These are phyloP conservation scores for Zalaria sp. DNA, from an alignment of 2,329 filamentous ascomycete genomes.

Conservation along the genomic window DNA sequence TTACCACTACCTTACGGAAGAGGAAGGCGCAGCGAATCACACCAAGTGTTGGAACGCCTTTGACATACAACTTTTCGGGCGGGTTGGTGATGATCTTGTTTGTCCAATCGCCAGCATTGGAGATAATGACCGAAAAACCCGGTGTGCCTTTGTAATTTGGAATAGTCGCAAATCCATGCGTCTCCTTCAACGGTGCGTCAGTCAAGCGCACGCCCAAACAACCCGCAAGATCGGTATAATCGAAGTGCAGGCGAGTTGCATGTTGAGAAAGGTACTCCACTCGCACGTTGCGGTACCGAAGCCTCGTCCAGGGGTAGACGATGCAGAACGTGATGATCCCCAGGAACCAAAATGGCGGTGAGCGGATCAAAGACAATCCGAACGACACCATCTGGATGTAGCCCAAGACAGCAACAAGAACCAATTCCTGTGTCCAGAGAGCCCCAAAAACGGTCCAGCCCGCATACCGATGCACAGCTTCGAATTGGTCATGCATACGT, in stretches of 20 bases:
- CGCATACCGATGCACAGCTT: constrained; percentile 55
- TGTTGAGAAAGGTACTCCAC: constrained; percentile 57
- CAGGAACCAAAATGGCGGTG: constrained; percentile 54
- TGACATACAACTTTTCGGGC: constrained; percentile 50
- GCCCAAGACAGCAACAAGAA: constrained; percentile 35
- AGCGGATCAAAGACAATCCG: constrained; percentile 26
- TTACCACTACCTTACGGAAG: constrained; percentile 50
- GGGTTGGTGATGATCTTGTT: constrained; percentile 45
- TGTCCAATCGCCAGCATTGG: constrained; percentile 66
- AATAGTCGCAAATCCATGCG: constrained; percentile 65
- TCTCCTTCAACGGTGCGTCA: constrained; percentile 50
- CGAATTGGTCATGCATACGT: constrained; percentile 54
- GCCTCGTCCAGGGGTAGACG: constrained; percentile 57
- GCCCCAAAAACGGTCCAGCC: constrained; percentile 55
- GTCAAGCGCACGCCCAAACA: constrained; percentile 40
- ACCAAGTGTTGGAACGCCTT: constrained; percentile 52
- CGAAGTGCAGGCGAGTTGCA: constrained; percentile 57
- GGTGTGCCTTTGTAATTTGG: constrained; percentile 37
- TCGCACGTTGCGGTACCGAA: constrained; percentile 52
- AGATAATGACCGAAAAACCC: constrained; percentile 56
- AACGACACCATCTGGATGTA: constrained; percentile 17
- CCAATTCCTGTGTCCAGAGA: constrained; percentile 50
- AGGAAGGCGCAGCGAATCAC: constrained; percentile 54
- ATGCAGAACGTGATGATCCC: constrained; percentile 49
- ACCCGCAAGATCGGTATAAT: constrained; percentile 35